phyloP scores from a whole-genome alignment of 805 yeast species.

The Lachancea nothofagi region DNA sequence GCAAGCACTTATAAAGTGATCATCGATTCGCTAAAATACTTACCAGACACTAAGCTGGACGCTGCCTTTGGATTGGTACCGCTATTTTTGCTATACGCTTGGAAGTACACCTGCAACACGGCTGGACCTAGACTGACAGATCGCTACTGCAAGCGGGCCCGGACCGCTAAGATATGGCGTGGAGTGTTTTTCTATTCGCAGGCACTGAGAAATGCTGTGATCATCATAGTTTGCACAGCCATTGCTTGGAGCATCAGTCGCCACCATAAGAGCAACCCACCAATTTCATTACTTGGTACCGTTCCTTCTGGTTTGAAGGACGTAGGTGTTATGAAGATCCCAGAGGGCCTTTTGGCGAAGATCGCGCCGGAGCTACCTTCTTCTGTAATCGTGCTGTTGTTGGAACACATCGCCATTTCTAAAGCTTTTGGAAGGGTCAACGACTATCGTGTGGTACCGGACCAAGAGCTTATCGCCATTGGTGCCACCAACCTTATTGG shows the following conservation, averaged over 20 bases:
- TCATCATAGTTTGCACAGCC: constrained; percentile 75
- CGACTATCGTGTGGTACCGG: constrained; percentile 85
- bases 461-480: constrained; percentile 90
- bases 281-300: constrained; percentile 58
- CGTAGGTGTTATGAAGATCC: constrained; percentile 66
- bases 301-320: constrained; percentile 81
- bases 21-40: constrained; percentile 63
- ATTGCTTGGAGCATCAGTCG: constrained; percentile 72
- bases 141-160: constrained; percentile 35
- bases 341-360: constrained; percentile 50
- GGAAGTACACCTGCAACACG: constrained; percentile 59
- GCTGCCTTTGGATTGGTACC: constrained; percentile 87
- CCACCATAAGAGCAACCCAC: constrained; percentile 42
- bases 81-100: constrained; percentile 59
- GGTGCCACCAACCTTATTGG: constrained; percentile 89
- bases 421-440: constrained; percentile 91
- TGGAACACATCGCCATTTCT: constrained; percentile 91
- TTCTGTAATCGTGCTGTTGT: constrained; percentile 70
- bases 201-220: constrained; percentile 75
- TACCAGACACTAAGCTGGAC: constrained; percentile 62
- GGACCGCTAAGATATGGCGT: constrained; percentile 25
- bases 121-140: constrained; percentile 57
- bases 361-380: constrained; percentile 81
- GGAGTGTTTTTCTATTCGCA: constrained; percentile 59
- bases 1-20: constrained; percentile 63